These are phyloP conservation scores for Dendryphion nanum DNA, from an alignment of 2,329 filamentous ascomycete genomes.

Conservation along the genomic window DNA sequence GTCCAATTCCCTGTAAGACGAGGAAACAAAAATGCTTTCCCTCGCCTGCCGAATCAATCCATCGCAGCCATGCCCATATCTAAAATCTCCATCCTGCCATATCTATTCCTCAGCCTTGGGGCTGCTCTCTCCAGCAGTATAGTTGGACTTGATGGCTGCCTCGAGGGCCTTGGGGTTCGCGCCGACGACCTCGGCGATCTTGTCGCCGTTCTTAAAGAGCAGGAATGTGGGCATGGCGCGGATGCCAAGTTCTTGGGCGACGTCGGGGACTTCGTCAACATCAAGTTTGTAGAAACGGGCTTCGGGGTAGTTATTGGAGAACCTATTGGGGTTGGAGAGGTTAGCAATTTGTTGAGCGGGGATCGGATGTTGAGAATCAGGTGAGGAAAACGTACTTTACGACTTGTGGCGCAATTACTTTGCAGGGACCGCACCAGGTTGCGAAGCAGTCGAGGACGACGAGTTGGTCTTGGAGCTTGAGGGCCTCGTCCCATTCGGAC, in stretches of 20 bases:
- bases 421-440: conserved; percentile 93
- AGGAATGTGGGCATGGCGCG: conserved; percentile 92
- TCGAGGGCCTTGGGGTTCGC: conserved; percentile 73
- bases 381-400: conserved; percentile 54
- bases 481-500: conserved; percentile 56
- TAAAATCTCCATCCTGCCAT: too few species aligned
- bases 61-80: too few species aligned
- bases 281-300: conserved; percentile 86
- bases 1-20: too few species aligned
- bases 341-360: conserved; percentile 10
- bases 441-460: conserved; percentile 87
- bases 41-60: too few species aligned
- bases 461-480: conserved; percentile 55
- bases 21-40: too few species aligned
- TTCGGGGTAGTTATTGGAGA: conserved; percentile 58
- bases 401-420: conserved; percentile 77
- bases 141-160: conserved; percentile 48
- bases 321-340: conserved; percentile 42
- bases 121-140: too few species aligned
- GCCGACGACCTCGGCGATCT: conserved; percentile 72
- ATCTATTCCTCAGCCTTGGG: too few species aligned
- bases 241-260: conserved; percentile 75
- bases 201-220: conserved; percentile 76
- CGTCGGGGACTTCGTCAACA: conserved; percentile 75
- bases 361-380: too few species aligned